Conservation (phyloP, 306 rosid species). For the Mimosa pudica region DNA sequence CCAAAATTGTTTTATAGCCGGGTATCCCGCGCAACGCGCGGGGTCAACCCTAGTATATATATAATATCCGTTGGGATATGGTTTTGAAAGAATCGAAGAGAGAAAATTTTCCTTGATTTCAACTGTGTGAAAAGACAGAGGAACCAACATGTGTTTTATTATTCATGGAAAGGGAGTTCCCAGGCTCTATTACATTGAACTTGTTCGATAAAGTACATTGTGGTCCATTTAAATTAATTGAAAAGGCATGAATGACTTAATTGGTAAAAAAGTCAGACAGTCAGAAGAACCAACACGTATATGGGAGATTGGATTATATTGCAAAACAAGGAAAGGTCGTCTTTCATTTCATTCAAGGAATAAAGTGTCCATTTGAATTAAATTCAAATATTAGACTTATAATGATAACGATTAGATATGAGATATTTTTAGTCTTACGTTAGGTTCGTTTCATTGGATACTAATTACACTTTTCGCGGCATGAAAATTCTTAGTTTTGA, state of each 20-base stretch:
- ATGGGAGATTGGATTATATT: background rate
- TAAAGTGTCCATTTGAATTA: background rate
- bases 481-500: background rate
- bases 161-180: conserved; percentile 25
- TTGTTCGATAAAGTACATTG: background rate
- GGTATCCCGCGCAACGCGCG: too few species aligned
- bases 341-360: background rate
- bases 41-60: too few species aligned
- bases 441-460: background rate
- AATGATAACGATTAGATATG: background rate
- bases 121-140: conserved; percentile 12
- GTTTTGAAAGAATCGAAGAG: too few species aligned
- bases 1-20: too few species aligned
- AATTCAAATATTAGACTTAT: background rate
- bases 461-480: background rate
- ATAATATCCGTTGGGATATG: too few species aligned
- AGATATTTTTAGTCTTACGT: background rate
- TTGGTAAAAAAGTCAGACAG: background rate
- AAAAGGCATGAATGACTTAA: background rate
- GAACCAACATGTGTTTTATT: background rate
- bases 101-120: background rate
- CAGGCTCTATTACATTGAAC: conserved; percentile 20
- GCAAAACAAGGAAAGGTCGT: background rate
- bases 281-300: background rate
- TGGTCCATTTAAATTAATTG: conserved; percentile 16